These are phyloP conservation scores for Calonectria pseudoturangicola DNA, from an alignment of 2,329 filamentous ascomycete species.

Conservation along the genomic window DNA sequence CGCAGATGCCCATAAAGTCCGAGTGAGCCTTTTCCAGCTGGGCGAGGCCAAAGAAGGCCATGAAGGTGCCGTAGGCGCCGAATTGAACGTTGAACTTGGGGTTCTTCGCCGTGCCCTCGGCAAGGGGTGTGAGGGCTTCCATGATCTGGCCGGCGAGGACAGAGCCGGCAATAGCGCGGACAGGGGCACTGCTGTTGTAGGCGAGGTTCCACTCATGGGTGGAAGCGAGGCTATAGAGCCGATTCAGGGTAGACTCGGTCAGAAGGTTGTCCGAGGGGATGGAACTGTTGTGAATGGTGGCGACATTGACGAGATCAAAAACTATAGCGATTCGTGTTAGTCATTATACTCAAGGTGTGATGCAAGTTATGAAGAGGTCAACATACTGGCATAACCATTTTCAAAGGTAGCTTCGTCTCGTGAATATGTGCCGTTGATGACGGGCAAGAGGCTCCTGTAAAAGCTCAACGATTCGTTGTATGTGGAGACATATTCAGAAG, in stretches of 20 bases:
- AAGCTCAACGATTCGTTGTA: constrained; percentile 75
- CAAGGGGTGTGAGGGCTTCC: constrained; percentile 71
- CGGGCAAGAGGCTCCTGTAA: constrained; percentile 72
- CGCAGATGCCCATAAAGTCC: constrained; percentile 85
- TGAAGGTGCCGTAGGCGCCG: constrained; percentile 77
- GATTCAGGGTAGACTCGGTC: constrained; percentile 73
- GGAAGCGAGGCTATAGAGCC: constrained; percentile 84
- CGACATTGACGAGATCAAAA: constrained; percentile 77
- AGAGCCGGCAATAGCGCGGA: constrained; percentile 74
- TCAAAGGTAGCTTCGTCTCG: constrained; percentile 70
- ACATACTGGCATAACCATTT: constrained; percentile 77
- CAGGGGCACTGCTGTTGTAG: constrained; percentile 84
- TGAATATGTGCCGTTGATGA: constrained; percentile 72
- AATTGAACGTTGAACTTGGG: constrained; percentile 72
- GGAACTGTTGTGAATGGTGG: constrained; percentile 74
- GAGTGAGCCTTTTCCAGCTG: constrained; percentile 69
- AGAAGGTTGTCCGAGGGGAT: constrained; percentile 77
- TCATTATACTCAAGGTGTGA: constrained; percentile 27
- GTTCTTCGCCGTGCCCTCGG: constrained; percentile 61
- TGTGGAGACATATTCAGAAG: constrained; percentile 65
- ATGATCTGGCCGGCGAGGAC: constrained; percentile 75
- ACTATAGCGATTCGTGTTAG: constrained; percentile 59
- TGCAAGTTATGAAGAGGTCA: constrained; percentile 69
- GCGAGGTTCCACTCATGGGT: constrained; percentile 88
- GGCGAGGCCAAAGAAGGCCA: constrained; percentile 78